Conservation (phyloP, 495 filamentous ascomycete species). For the Astrocystis sublimbata region DNA sequence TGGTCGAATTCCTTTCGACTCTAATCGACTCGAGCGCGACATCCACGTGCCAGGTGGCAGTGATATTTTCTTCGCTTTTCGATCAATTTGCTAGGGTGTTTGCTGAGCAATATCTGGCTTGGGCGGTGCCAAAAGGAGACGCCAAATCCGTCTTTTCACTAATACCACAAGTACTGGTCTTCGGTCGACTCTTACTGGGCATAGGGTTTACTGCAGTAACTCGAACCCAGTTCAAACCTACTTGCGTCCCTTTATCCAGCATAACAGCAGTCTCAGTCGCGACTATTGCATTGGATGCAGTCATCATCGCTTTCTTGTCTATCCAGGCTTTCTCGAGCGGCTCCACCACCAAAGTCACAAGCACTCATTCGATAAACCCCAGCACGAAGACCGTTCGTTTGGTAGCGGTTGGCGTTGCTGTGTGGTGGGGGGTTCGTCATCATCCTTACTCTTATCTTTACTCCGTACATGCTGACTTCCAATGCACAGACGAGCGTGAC, state of each 20-base stretch:
- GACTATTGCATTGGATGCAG: conserved; percentile 46
- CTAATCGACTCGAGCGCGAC: conserved; percentile 45
- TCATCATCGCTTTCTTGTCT: conserved; percentile 44
- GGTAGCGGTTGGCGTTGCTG: conserved; percentile 42
- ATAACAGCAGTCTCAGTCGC: conserved; percentile 44
- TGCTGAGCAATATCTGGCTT: conserved; percentile 54
- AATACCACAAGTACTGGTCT: conserved; percentile 44
- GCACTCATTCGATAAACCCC: conserved; percentile 21
- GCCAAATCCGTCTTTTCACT: conserved; percentile 32
- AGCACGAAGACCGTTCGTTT: conserved; percentile 42
- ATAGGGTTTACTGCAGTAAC: conserved; percentile 53
- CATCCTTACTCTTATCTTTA: not conserved
- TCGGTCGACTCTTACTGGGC: conserved; percentile 48
- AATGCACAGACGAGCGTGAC: conserved; percentile 49
- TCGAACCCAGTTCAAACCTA: conserved; percentile 48
- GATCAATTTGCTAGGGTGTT: conserved; percentile 54
- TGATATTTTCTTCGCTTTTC: conserved; percentile 51
- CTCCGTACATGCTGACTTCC: conserved; percentile 25
- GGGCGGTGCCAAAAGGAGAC: conserved; percentile 42
- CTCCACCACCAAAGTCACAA: conserved; percentile 22
- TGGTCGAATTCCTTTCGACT: conserved; percentile 49
- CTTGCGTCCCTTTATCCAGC: conserved; percentile 50
- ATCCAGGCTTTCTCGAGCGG: conserved; percentile 38
- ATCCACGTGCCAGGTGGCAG: conserved; percentile 48
- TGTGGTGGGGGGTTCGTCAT: conserved; percentile 52